These are phyloP conservation scores for Bauhinia variegata DNA, from an alignment of 306 rosid genomes.

Conservation along the genomic window DNA sequence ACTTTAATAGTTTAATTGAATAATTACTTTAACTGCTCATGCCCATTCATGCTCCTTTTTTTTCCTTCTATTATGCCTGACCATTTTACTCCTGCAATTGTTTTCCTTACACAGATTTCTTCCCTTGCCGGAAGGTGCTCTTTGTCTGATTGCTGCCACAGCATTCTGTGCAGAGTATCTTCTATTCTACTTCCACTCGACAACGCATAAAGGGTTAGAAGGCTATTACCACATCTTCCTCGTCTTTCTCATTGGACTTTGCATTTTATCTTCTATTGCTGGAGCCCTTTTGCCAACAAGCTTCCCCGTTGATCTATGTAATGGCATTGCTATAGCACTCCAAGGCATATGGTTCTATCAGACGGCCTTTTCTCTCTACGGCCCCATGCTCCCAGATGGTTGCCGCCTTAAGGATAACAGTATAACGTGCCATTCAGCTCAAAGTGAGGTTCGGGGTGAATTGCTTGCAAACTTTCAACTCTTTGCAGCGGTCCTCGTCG, in stretches of 20 bases:
- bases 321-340: slow-evolving; percentile 76
- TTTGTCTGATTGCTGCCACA: slow-evolving; percentile 70
- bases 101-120: slow-evolving; percentile 53
- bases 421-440: slow-evolving; percentile 62
- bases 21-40: too few relatives aligned
- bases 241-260: slow-evolving; percentile 73
- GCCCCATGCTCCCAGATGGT: slow-evolving; percentile 93
- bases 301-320: slow-evolving; percentile 72
- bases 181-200: slow-evolving; percentile 92
- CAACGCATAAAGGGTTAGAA: slow-evolving; percentile 86
- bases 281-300: slow-evolving; percentile 83
- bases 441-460: slow-evolving; percentile 79
- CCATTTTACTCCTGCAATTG: slow-evolving; percentile 11
- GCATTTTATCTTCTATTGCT: slow-evolving; percentile 60
- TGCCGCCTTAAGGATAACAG: slow-evolving; percentile 54
- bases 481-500: slow-evolving; percentile 54
- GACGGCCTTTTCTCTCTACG: slow-evolving; percentile 92
- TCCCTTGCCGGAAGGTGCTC: slow-evolving; percentile 77
- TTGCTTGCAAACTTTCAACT: slow-evolving; percentile 95
- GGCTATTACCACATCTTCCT: slow-evolving; percentile 91
- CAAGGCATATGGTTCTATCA: slow-evolving; percentile 99
- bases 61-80: slow-evolving; percentile 35
- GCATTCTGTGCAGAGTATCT: slow-evolving; percentile 92
- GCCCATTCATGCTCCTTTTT: not conserved
- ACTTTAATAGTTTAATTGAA: too few relatives aligned